A percentile compares a stretch with the other conserved stretches of the same genome.
These are phyloP conservation scores for Sporobolus alterniflorus DNA, from an alignment of 202 grass and related monocot genomes.

Conservation along the genomic window DNA sequence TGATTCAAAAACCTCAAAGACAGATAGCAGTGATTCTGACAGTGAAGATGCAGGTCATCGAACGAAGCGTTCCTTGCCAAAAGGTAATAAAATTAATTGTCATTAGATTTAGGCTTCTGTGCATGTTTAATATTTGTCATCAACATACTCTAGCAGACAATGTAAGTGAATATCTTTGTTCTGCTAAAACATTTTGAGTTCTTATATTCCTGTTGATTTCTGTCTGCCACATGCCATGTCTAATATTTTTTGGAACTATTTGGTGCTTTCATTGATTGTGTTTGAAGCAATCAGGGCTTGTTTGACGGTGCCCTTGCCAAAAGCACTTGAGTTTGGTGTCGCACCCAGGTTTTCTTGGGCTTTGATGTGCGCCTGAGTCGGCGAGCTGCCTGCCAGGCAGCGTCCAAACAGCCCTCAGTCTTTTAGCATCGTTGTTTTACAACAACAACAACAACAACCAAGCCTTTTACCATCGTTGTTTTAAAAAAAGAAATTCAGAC, in stretches of 20 bases:
- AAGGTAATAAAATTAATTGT: slow-evolving; percentile 23
- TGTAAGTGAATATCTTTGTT: slow-evolving; percentile 2
- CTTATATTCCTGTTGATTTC: not conserved
- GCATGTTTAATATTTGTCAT: slow-evolving; percentile 18
- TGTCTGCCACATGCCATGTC: not conserved
- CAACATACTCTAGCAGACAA: not conserved
- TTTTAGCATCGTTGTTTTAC: not conserved
- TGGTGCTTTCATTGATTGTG: slow-evolving; percentile 15
- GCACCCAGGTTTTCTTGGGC: no score
- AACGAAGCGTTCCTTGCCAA: slow-evolving; percentile 35
- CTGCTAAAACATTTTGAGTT: slow-evolving; percentile 2
- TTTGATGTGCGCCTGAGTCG: no score
- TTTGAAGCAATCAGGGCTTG: slow-evolving; percentile 21
- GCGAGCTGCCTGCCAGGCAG: no score
- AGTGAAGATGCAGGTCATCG: slow-evolving; percentile 30
- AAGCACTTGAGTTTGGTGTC: no score
- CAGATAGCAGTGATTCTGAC: slow-evolving; percentile 49
- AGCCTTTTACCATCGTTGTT: no score
- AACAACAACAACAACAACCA: no score
- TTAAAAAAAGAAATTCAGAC: not conserved
- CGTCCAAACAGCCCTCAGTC: no score
- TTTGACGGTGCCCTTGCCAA: no score
- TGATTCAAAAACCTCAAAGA: slow-evolving; percentile 54
- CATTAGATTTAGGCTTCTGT: slow-evolving; percentile 1
- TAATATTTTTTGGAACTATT: not conserved